Base-by-base conservation (phyloP, 2,329 filamentous ascomycete species). In the Drechslera avenae region DNA sequence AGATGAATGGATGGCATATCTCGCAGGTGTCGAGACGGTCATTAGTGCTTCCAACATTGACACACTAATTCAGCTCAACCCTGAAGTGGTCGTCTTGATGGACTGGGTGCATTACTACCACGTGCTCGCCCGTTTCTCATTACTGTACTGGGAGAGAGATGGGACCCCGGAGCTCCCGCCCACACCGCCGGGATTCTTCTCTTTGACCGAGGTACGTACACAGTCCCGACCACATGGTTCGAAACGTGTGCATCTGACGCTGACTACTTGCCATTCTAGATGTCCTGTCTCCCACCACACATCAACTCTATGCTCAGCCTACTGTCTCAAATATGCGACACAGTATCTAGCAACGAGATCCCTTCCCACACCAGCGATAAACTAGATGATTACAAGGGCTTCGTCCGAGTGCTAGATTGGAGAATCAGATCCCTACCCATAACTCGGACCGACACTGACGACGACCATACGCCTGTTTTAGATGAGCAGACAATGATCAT, bases 101-200 rank as follows among this genome's bases (percentile, higher is more conserved):
- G 39, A 58, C 28, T 63, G 60, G 60, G 48, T 63, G 23, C 54
- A 53, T 46, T 60, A 62, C 47, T 59, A 60, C 39, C 56, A 62
- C 35, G 52, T 60, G 3, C 28, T 63, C 23, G 32, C 52, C 6
- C 52, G 43, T 9, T 62, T 63, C 37, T 52, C 42, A 10, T 18
- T 55, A 23, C 44, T 44, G 12, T 52, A 61, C 49, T 55, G 56
- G 59, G 18, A 33, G 12, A 31, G 14, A 41, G 39, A 39, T 16
- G 30, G 23, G 23, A 26, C 23, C 3, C 23, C 39, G 26, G 31
- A 26, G 19, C 28, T 50, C 8, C 17, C 32, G 14, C 18, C 36
- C 6, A 36, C 17, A 34, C 4, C 26, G 12, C 37, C 43, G 19
- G 17, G 45, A 4, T 8, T 26, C 8, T 26, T 26, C 8, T 26